phyloP scores from a whole-genome alignment of 768 basidiomycete genomes.

The Podaxis sp. region DNA sequence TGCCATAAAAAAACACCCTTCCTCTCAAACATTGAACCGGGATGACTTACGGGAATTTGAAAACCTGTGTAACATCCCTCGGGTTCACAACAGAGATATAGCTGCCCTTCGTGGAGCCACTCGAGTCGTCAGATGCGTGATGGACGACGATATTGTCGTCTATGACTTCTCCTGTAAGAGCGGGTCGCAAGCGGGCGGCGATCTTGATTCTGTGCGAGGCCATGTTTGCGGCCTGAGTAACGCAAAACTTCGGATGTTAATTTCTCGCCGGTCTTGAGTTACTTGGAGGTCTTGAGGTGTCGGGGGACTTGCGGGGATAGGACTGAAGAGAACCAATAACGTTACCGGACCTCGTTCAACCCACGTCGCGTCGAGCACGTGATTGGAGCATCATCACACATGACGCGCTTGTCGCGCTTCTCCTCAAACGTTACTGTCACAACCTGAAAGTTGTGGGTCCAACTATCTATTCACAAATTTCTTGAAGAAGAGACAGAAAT shows the following conservation, averaged over 20 bases:
- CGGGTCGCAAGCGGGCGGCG: slow-evolving; percentile 68
- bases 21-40: background rate
- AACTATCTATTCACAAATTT: too few relatives aligned
- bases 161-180: slow-evolving; percentile 58
- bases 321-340: background rate
- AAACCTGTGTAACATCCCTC: slow-evolving; percentile 64
- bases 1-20: background rate
- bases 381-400: background rate
- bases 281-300: background rate
- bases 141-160: slow-evolving; percentile 61
- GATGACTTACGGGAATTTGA: slow-evolving; percentile 70
- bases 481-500: too few relatives aligned
- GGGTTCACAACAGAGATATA: slow-evolving; percentile 71
- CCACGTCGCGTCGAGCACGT: slow-evolving; percentile 22
- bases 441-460: too few relatives aligned
- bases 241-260: background rate
- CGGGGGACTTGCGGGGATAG: background rate
- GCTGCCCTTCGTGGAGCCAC: slow-evolving; percentile 35
- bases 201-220: slow-evolving; percentile 63
- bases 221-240: slow-evolving; percentile 9
- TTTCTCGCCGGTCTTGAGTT: background rate
- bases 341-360: background rate
- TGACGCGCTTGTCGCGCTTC: background rate
- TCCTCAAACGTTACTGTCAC: too few relatives aligned
- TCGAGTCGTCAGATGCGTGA: slow-evolving; percentile 35